Base-by-base conservation (phyloP, 306 rosid genomes). In the Prunus davidiana region DNA sequence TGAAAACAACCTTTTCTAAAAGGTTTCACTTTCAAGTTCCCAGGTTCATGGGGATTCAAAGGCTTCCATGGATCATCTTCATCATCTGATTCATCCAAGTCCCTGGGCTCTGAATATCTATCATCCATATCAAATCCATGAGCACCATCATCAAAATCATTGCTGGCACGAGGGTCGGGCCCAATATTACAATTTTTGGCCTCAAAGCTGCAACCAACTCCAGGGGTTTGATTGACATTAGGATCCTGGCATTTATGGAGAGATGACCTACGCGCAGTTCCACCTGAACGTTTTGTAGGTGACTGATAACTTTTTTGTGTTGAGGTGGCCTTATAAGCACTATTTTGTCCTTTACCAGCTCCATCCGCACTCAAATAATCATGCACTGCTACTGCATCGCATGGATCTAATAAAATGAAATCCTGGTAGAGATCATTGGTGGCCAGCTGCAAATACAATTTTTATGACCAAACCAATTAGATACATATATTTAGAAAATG, bases 11-110 rank as follows among this genome's bases (percentile, higher is more conserved):
- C 97, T 92, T 92, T 95, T 77, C 91, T 84, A 69, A 89, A 95
- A 75, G 96, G 97, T 79, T 95, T 92, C 79, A 89, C 86, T 78
- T 78, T 91, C 85, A 90, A 89, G 77, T 86, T 89, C 74, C 97
- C 99, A 10, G 87, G 87, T 80, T 88, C 96, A 76, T 95, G 99
- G 74, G 99, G 99, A 91, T 92, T 90, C 85, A 95, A 83, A 78
- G 93, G 98, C 83, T 88, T 89, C 99, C 99, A 95, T 4, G 91
- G 97, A 87, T 95, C 93, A 25, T 84, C 81, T n/a, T 87, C 90
- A 15, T 74, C 85, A 74, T 91, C 94, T 38, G 89, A 88, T 82
- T 70, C 85, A 74, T 86, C 87, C 57, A 78, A 79, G 61, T 84
- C 84, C 75, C 82, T 25, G 72, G 81, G 86, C 83, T 84, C 80